Evolutionary conservation across 2,329 filamentous ascomycete genomes (phyloP).

Genomic region (Hypoxylon sp.): DNA sequence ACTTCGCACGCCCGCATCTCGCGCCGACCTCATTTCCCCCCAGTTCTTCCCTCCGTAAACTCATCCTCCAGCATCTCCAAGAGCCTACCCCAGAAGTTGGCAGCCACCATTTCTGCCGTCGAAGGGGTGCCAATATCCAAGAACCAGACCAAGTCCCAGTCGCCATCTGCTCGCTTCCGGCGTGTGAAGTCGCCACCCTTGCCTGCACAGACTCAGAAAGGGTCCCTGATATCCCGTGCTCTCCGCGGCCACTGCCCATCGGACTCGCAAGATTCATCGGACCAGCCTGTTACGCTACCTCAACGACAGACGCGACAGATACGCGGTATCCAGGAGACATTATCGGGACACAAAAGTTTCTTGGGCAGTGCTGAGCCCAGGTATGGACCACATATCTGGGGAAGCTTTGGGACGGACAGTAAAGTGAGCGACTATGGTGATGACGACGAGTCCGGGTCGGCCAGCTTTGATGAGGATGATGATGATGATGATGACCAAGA

Average conservation of each 20-base stretch:
- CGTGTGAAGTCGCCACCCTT: slow-evolving; percentile 31
- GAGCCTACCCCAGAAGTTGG: slow-evolving; percentile 35
- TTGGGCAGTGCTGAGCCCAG: background rate
- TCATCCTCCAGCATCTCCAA: slow-evolving; percentile 38
- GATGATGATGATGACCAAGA: slow-evolving; percentile 14
- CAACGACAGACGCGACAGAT: slow-evolving; percentile 9
- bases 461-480: slow-evolving; percentile 17
- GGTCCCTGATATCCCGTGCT: slow-evolving; percentile 29
- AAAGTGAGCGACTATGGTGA: slow-evolving; percentile 23
- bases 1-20: slow-evolving; percentile 36
- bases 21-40: slow-evolving; percentile 38
- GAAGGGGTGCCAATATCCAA: slow-evolving; percentile 22
- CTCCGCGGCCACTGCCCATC: slow-evolving; percentile 14
- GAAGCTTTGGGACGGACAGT: slow-evolving; percentile 12
- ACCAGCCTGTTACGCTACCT: slow-evolving; percentile 1
- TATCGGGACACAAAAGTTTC: slow-evolving; percentile 4
- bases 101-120: slow-evolving; percentile 32
- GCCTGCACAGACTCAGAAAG: slow-evolving; percentile 17
- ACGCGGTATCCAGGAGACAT: slow-evolving; percentile 20
- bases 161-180: slow-evolving; percentile 28
- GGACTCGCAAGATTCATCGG: slow-evolving; percentile 8
- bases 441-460: slow-evolving; percentile 5
- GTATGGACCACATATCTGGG: slow-evolving; percentile 13
- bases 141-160: slow-evolving; percentile 30
- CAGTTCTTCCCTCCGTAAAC: slow-evolving; percentile 32